phyloP scores from a whole-genome alignment of 306 rosid genomes.

The Gynostemma pentaphyllum region DNA sequence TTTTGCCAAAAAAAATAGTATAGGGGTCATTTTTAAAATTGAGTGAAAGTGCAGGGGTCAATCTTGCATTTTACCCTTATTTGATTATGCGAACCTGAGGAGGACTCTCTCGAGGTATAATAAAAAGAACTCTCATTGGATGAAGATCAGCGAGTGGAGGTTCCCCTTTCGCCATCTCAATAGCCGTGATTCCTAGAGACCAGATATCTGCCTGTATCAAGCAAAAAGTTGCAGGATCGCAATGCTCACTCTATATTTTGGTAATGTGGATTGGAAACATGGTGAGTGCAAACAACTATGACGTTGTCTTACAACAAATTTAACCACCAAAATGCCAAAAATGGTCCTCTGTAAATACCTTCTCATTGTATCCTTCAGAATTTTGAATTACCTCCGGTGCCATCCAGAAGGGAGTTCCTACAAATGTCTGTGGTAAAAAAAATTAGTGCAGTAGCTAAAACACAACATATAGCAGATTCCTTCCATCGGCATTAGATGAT shows the following conservation, averaged over 20 bases:
- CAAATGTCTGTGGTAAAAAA: constrained; percentile 83
- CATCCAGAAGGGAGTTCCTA: constrained; percentile 99
- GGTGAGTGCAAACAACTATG: background rate
- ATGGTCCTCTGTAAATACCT: constrained; percentile 35
- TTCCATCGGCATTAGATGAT: background rate
- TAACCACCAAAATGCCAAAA: background rate
- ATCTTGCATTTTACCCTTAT: too few relatives aligned
- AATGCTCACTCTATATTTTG: constrained; percentile 14
- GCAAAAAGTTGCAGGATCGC: constrained; percentile 17
- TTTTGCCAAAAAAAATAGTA: too few relatives aligned
- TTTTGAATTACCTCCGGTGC: constrained; percentile 99
- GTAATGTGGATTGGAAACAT: background rate
- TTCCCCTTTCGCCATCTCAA: constrained; percentile 99
- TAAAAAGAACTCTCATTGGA: constrained; percentile 97
- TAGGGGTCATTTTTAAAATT: too few relatives aligned
- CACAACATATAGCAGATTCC: background rate
- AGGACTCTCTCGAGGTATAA: constrained; percentile 96
- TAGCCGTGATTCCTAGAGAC: constrained; percentile 95
- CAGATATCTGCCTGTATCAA: constrained; percentile 91
- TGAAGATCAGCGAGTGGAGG: constrained; percentile 99
- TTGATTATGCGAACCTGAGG: constrained; percentile 77
- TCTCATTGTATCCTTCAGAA: constrained; percentile 90
- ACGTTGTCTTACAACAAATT: background rate
- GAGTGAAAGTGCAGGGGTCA: too few relatives aligned
- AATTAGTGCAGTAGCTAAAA: constrained; percentile 34